phyloP scores from a whole-genome alignment of 2,329 filamentous ascomycete genomes.

The Geosmithia morbida region DNA sequence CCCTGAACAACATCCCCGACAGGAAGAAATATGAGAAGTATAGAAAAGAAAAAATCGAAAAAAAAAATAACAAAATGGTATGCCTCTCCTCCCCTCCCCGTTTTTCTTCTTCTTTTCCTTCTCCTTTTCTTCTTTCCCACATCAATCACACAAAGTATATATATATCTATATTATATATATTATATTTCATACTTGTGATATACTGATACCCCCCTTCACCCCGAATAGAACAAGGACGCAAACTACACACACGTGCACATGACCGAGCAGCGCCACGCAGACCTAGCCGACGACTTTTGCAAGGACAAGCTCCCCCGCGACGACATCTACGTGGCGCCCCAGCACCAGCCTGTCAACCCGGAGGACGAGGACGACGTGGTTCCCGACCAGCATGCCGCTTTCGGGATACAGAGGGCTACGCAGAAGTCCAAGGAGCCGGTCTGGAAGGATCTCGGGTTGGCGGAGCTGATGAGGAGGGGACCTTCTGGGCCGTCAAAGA shows the following conservation, averaged over 20 bases:
- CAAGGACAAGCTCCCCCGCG: conserved; percentile 54
- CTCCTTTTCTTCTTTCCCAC: too few relatives aligned
- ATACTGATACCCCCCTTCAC: too few relatives aligned
- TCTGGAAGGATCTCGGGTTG: conserved; percentile 71
- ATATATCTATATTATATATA: too few relatives aligned
- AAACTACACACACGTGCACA: conserved; percentile 60
- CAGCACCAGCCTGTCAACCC: conserved; percentile 73
- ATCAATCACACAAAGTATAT: too few relatives aligned
- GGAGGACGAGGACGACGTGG: conserved; percentile 79
- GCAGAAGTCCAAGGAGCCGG: conserved; percentile 53
- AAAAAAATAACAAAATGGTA: too few relatives aligned
- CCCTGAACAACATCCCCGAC: too few relatives aligned
- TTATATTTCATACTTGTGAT: too few relatives aligned
- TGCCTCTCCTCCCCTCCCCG: too few relatives aligned
- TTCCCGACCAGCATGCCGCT: conserved; percentile 76
- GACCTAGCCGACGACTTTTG: conserved; percentile 70
- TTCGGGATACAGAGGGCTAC: conserved; percentile 77
- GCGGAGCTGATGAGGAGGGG: conserved; percentile 51
- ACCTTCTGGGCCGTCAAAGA: conserved; percentile 22
- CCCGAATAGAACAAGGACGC: conserved; percentile 69
- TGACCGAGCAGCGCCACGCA: conserved; percentile 55
- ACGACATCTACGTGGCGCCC: conserved; percentile 71
- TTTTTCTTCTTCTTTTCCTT: too few relatives aligned
- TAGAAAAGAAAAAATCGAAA: too few relatives aligned
- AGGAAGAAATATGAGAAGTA: too few relatives aligned